A percentile compares a stretch with the other conserved stretches of the same genome.
These are phyloP conservation scores for Casaregolazyma lundiana DNA, from an alignment of 1,139 yeast genomes.

Conservation along the genomic window DNA sequence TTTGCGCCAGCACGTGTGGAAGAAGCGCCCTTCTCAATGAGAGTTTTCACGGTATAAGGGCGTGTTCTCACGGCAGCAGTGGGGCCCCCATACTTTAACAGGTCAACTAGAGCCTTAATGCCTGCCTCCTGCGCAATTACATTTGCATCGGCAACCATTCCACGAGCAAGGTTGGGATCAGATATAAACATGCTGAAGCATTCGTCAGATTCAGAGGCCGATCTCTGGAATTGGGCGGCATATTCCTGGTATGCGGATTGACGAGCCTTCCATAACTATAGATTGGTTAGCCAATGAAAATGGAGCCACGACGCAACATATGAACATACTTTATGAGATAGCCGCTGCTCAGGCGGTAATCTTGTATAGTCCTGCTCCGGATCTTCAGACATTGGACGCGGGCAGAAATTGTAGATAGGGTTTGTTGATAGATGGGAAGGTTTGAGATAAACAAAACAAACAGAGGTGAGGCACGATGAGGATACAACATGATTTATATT, in stretches of 20 bases:
- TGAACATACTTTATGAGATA: constrained; percentile 53
- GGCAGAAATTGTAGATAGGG: no score
- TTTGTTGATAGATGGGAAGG: not conserved
- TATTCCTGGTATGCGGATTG: constrained; percentile 73
- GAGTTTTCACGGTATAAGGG: constrained; percentile 42
- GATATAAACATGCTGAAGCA: constrained; percentile 47
- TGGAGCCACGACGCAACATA: not conserved
- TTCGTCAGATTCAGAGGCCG: constrained; percentile 52
- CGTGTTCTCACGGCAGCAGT: constrained; percentile 36
- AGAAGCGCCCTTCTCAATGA: constrained; percentile 76
- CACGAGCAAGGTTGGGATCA: constrained; percentile 50
- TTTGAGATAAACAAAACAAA: not conserved
- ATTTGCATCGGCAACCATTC: constrained; percentile 68
- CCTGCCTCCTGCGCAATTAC: constrained; percentile 93
- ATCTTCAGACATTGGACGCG: constrained; percentile 35
- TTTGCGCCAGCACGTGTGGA: constrained; percentile 77
- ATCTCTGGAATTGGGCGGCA: constrained; percentile 46
- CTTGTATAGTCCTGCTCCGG: constrained; percentile 54
- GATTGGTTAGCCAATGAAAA: not conserved
- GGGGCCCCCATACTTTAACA: constrained; percentile 57
- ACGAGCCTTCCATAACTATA: constrained; percentile 80
- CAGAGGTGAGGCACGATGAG: not conserved
- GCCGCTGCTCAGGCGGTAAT: constrained; percentile 62
- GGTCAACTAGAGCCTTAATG: constrained; percentile 50
- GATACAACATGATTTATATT: not conserved